Evolutionary conservation across 192 early-diverging fungal genomes (phyloP).

Genomic region (Coemansia furcata): DNA sequence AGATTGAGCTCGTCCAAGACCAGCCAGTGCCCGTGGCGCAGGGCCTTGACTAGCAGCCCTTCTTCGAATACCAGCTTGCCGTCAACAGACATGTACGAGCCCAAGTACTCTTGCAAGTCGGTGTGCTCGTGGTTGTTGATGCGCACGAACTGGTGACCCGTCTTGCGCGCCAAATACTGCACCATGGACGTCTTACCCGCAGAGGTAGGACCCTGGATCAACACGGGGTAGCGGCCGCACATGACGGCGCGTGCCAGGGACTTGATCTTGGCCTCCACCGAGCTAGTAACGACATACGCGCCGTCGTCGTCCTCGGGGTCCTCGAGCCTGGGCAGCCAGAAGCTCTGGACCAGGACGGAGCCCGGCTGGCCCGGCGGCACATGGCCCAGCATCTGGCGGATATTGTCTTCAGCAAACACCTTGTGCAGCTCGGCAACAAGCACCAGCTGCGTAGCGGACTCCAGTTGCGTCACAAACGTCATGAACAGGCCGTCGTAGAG

Average conservation of each 20-base stretch:
- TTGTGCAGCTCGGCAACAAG: conserved; percentile 27
- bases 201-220: conserved; percentile 98
- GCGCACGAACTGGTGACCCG: conserved; percentile 93
- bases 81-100: conserved; percentile 84
- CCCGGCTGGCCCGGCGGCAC: conserved; percentile 23
- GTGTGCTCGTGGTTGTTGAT: conserved; percentile 99
- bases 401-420: conserved; percentile 28
- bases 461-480: conserved; percentile 92
- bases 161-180: conserved; percentile 85
- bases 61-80: conserved; percentile 93
- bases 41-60: conserved; percentile 90
- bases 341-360: conserved; percentile 77
- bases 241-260: conserved; percentile 89
- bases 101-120: conserved; percentile 96
- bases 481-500: conserved; percentile 92
- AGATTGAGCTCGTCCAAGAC: conserved; percentile 98
- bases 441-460: conserved; percentile 61
- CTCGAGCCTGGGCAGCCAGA: conserved; percentile 71
- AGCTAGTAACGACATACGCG: conserved; percentile 81
- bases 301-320: conserved; percentile 27
- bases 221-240: conserved; percentile 84
- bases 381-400: conserved; percentile 28
- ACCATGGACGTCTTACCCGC: conserved; percentile 99
- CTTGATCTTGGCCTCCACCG: conserved; percentile 81
- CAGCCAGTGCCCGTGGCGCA: conserved; percentile 95